Percentiles rank a stretch among this genome's conserved stretches.
Conservation (phyloP, 1,139 yeast species). For the Candida neerlandica region DNA sequence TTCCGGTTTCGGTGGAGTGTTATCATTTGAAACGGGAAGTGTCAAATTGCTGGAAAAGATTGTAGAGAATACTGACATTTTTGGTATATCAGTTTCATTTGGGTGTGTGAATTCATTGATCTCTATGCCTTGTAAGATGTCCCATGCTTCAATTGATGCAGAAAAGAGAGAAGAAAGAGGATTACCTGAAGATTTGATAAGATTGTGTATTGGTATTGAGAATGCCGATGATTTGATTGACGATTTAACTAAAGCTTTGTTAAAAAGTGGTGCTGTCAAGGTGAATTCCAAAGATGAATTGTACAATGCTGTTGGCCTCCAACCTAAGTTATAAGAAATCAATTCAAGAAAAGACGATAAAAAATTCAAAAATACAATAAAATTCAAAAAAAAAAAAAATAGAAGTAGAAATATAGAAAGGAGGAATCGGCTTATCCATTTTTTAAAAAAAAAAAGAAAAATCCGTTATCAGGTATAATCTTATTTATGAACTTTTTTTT, state of each 20-base stretch:
- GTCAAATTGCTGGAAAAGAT: conserved; percentile 67
- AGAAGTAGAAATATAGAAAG: not conserved
- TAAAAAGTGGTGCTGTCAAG: conserved; percentile 63
- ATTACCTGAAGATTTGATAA: conserved; percentile 86
- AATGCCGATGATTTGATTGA: conserved; percentile 64
- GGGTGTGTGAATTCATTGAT: conserved; percentile 93
- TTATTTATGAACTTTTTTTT: too few relatives aligned
- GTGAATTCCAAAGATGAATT: conserved; percentile 46
- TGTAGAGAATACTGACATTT: conserved; percentile 73
- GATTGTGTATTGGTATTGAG: conserved; percentile 89
- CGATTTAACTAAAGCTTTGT: conserved; percentile 72
- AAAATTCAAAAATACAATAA: not conserved
- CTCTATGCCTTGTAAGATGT: conserved; percentile 92
- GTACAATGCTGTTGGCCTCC: conserved; percentile 44
- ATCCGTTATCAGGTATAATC: too few relatives aligned
- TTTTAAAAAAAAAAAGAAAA: too few relatives aligned
- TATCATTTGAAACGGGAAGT: conserved; percentile 85
- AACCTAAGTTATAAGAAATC: conserved; percentile 36
- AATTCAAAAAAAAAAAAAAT: not conserved
- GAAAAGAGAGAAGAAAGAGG: conserved; percentile 83
- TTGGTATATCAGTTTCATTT: conserved; percentile 90
- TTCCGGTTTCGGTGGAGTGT: conserved; percentile 70
- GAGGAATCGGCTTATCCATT: too few relatives aligned
- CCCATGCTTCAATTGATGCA: conserved; percentile 94
- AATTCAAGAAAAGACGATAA: not conserved